These are phyloP conservation scores for Mallotus repandus DNA, from an alignment of 441 rosid genomes.

Conservation along the genomic window DNA sequence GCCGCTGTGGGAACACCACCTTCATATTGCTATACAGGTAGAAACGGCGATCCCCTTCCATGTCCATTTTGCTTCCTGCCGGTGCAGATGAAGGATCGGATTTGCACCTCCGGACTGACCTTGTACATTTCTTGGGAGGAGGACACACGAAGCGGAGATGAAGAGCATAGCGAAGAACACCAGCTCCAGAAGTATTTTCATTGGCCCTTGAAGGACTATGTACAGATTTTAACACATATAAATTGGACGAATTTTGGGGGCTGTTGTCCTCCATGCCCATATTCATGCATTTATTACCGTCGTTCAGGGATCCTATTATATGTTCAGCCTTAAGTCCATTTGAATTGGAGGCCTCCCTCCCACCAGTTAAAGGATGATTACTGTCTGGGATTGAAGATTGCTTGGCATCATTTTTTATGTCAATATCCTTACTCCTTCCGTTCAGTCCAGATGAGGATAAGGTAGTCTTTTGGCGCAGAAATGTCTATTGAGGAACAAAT, in stretches of 20 bases:
- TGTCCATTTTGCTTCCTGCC: conserved; percentile 23
- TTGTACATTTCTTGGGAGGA: conserved; percentile 37
- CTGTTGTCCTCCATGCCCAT: conserved; percentile 16
- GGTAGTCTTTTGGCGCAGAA: conserved; percentile 53
- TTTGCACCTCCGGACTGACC: conserved; percentile 46
- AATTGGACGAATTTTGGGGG: conserved; percentile 20
- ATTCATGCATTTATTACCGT: conserved; percentile 9
- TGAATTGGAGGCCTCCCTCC: conserved; percentile 14
- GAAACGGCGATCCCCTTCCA: conserved; percentile 36
- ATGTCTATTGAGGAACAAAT: conserved; percentile 37
- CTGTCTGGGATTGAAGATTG: conserved; percentile 21
- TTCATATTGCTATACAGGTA: conserved; percentile 53
- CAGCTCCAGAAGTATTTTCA: conserved; percentile 33
- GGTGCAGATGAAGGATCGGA: conserved; percentile 44
- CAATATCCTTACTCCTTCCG: conserved; percentile 23
- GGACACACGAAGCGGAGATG: conserved; percentile 57
- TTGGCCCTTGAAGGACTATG: conserved; percentile 42
- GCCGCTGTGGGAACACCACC: conserved; percentile 65
- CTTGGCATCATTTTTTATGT: conserved; percentile 23
- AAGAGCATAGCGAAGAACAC: conserved; percentile 61
- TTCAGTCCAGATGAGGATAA: conserved; percentile 35
- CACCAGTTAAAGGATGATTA: conserved; percentile 23
- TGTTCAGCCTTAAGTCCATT: conserved; percentile 11
- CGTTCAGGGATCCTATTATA: conserved; percentile 17
- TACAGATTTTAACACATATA: conserved; percentile 26